Conservation (phyloP, 139 green algal genomes). For the Parachlorella kessleri region DNA sequence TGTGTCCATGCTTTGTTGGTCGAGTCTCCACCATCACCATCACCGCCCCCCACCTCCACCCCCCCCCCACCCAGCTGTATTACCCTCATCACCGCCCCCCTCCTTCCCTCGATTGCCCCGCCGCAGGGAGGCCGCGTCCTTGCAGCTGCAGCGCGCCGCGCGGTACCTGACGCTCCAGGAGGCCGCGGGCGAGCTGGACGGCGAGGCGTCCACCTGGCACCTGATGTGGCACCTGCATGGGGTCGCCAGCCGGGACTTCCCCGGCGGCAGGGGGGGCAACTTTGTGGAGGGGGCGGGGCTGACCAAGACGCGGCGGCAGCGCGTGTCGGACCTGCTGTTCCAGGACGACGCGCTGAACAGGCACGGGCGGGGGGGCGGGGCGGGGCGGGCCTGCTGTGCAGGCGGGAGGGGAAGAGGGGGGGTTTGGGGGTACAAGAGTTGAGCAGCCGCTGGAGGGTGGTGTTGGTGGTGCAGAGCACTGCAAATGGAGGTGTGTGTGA, state of each 20-base stretch:
- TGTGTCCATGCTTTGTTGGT: too few species aligned
- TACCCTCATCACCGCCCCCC: too few species aligned
- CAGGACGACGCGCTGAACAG: constrained; percentile 43
- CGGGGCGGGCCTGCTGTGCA: too few species aligned
- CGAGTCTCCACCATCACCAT: too few species aligned
- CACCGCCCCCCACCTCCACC: too few species aligned
- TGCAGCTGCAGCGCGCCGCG: constrained; percentile 58
- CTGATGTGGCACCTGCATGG: constrained; percentile 63
- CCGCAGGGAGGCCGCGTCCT: constrained; percentile 29
- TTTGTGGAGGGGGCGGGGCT: constrained; percentile 50
- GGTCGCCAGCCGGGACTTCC: constrained; percentile 43
- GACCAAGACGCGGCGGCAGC: constrained; percentile 50
- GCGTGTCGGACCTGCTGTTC: constrained; percentile 44
- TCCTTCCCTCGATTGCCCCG: too few species aligned
- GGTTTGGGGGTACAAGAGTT: too few species aligned
- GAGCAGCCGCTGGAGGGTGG: background rate
- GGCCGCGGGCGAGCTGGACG: constrained; percentile 60
- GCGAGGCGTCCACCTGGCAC: constrained; percentile 68
- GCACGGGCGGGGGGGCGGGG: too few species aligned
- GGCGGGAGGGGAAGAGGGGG: too few species aligned
- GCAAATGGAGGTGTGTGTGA: too few species aligned
- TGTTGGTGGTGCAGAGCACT: too few species aligned
- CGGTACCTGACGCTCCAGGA: constrained; percentile 51
- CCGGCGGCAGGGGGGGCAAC: constrained; percentile 51
- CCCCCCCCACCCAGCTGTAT: too few species aligned